Base-by-base conservation (phyloP, 192 early-diverging fungal species). In the Backusella circina region DNA sequence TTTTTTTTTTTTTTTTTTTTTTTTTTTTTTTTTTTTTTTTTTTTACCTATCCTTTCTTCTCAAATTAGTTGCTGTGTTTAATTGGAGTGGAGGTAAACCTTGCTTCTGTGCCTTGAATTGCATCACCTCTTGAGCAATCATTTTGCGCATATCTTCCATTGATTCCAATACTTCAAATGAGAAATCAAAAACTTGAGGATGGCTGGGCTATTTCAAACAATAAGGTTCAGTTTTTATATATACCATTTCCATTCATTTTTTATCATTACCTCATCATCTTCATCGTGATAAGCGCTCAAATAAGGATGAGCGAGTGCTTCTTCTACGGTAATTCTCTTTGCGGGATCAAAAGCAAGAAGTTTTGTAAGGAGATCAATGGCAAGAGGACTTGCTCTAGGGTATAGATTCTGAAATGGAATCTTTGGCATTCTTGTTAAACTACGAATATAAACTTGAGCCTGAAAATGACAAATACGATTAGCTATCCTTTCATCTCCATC, bases 291-390 rank as follows among this genome's bases (percentile, higher is more conserved):
- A 26, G 86, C 85, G 26, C 85, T 87, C 81, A 99, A 79, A 80
- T 96, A 99, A 36, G 96, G 95, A 83, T 99, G 98, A 18, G 80
- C 80, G 15, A 99, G 88, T 30, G 97, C 96, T 71, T 97, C 90
- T 76, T 95, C 94, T 36, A 96, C 96, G 0, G 93, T 95, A 70
- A 98, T 95, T 37, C 98, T 90, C 67, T 92, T 91, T 66, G 85
- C 78, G 28, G 98, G 97, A 79, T 93, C 92, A 61, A 97, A 98
- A 36, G 88, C 86, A 28, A 99, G 90, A 57, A 99, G 87, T 73
- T 90, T 90, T 70, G 94, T 92, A 76, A 99, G 87, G 36, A 99
- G 81, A 78, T 98, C 93, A 26, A 99, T 90, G 18, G 93, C 96
- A 33, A 90, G 85, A 33, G 93, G 89, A 75, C 92, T 93, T 35